Base-by-base conservation (phyloP, 1,284 basidiomycete species). In the Ganoderma boninense region DNA sequence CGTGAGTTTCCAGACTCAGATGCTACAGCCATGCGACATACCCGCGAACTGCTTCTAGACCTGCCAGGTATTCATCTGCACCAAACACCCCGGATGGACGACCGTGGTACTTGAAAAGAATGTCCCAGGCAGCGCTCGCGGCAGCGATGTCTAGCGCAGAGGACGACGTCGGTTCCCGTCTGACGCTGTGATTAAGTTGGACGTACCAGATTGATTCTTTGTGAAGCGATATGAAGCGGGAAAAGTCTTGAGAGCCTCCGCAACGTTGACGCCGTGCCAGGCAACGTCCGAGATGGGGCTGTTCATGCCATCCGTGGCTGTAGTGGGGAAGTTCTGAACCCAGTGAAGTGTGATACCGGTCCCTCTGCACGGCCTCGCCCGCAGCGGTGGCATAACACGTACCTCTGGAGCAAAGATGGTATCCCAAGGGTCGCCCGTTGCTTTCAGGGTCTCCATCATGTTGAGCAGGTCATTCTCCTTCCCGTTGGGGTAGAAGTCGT, bases 191-290 rank as follows among this genome's bases (percentile, higher is more conserved):
- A n/a, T 38, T 23, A 59, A 49, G 57, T 38, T 49, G 63, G 20
- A 69, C 71, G 52, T 61, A 87, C 87, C 86, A 38, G 85, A 84
- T 72, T 85, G 83, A 71, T 88, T 87, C 67, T 87, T 86, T 10
- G 87, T 87, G 75, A 88, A 88, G 18, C 87, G 83, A 71, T 87
- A 88, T 1, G 86, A 85, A 3, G 85, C 82, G n/a, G 86, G 85
- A 8, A 87, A 76, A 0, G 87, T 86, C 76, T 89, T 89, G 64
- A 89, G 78, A 6, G 86, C 87, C 76, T 89, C 87, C 4, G 87
- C 86, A 80, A 89, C 80, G 71, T 89, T 88, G 65, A 89, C 87
- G 56, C 86, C 87, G 72, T 87, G 87, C 86, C 87, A 87, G 29
- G 77, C 77, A 69, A 80, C 65, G 26, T 75, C 66, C 20, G 70